Conservation (phyloP, 2,329 filamentous ascomycete genomes). For the Talaromyces sp. region DNA sequence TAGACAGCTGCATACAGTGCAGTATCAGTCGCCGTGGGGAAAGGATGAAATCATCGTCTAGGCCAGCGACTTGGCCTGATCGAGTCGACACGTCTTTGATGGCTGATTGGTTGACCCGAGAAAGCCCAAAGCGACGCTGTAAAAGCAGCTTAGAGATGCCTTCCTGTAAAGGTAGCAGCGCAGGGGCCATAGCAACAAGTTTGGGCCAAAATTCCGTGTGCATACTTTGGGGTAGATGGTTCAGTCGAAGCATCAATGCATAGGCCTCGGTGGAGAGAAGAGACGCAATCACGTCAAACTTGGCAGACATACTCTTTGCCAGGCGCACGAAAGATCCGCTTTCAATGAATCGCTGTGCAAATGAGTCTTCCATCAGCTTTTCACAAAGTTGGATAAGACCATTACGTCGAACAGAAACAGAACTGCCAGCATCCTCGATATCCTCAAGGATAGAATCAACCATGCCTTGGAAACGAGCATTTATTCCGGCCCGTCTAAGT, state of each 20-base stretch:
- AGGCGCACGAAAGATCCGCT: slow-evolving; percentile 67
- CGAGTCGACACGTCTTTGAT: slow-evolving; percentile 22
- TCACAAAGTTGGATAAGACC: slow-evolving; percentile 52
- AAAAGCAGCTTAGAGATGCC: slow-evolving; percentile 22
- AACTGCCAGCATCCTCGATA: slow-evolving; percentile 44
- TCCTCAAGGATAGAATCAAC: slow-evolving; percentile 55
- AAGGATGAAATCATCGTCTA: slow-evolving; percentile 17
- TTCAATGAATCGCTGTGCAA: slow-evolving; percentile 57
- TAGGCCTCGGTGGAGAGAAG: slow-evolving; percentile 29
- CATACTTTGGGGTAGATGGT: slow-evolving; percentile 22
- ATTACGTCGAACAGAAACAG: slow-evolving; percentile 45
- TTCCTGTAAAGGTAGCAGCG: slow-evolving; percentile 22
- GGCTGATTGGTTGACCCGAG: slow-evolving; percentile 25
- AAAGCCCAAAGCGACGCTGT: slow-evolving; percentile 18
- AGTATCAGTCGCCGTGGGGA: slow-evolving; percentile 30
- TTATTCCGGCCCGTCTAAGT: slow-evolving; percentile 53
- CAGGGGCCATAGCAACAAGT: slow-evolving; percentile 22
- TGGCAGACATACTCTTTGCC: slow-evolving; percentile 55
- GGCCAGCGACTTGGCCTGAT: slow-evolving; percentile 20
- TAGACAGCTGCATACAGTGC: slow-evolving; percentile 24
- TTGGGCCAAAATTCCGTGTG: slow-evolving; percentile 26
- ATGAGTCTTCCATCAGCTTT: slow-evolving; percentile 43
- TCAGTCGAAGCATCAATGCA: slow-evolving; percentile 23
- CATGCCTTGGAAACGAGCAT: slow-evolving; percentile 51
- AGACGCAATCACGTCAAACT: slow-evolving; percentile 46